A percentile compares a stretch with the other conserved stretches of the same genome.
Evolutionary conservation across 106 monocot genomes (phyloP).

Genomic region (Triglochin maritima): DNA sequence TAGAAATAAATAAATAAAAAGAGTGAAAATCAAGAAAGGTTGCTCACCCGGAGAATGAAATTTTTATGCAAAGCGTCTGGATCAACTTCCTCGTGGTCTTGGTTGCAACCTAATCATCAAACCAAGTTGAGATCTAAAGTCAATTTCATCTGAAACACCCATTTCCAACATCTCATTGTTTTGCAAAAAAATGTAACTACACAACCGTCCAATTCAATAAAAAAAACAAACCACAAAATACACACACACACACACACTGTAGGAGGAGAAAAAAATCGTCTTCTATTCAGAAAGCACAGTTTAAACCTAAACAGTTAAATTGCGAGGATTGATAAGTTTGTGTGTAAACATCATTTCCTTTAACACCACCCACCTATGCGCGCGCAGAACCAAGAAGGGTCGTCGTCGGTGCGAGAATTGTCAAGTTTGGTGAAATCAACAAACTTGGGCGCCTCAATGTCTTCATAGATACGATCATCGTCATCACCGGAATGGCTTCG

Average conservation of each 20-base stretch:
- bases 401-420: conserved; percentile 28
- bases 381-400: conserved; percentile 73
- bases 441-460: conserved; percentile 74
- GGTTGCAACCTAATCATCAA: conserved; percentile 49
- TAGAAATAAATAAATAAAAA: not conserved
- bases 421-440: conserved; percentile 68
- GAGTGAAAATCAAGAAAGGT: not conserved
- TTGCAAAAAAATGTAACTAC: not conserved
- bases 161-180: not conserved
- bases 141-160: not conserved
- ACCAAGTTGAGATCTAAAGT: not conserved
- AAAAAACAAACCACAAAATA: not conserved
- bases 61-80: conserved; percentile 47
- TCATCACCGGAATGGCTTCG: conserved; percentile 5
- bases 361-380: conserved; percentile 39
- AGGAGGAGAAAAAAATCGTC: not conserved
- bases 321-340: not conserved
- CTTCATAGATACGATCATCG: conserved; percentile 59
- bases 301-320: not conserved
- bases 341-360: not conserved
- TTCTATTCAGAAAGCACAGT: not conserved
- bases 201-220: not conserved
- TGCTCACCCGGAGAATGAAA: conserved; percentile 53
- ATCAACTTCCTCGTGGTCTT: conserved; percentile 64
- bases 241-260: not conserved